Evolutionary conservation across 257 asterid species (phyloP).

Genomic region (Ophiorrhiza pumila): DNA sequence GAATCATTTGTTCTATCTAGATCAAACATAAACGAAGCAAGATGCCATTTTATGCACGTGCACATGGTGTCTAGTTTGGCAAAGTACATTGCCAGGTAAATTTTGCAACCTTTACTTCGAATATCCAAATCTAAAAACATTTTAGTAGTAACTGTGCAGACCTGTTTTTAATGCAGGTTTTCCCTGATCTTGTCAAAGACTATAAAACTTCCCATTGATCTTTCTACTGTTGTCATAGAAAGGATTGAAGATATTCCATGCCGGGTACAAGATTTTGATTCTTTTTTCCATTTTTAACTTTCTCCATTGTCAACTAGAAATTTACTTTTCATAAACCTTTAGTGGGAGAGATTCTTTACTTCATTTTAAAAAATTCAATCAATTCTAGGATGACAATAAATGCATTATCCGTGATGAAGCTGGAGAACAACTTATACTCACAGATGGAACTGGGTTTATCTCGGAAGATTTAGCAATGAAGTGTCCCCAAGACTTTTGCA

Average conservation of each 20-base stretch:
- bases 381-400: constrained; percentile 52
- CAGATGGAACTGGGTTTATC: constrained; percentile 89
- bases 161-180: constrained; percentile 48
- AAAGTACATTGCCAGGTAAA: constrained; percentile 84
- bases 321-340: not conserved
- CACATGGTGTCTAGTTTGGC: constrained; percentile 62
- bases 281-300: not conserved
- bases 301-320: not conserved
- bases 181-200: constrained; percentile 79
- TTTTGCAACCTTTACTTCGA: not conserved
- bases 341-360: not conserved
- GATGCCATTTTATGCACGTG: constrained; percentile 74
- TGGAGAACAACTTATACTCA: constrained; percentile 55
- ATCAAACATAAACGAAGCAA: constrained; percentile 44
- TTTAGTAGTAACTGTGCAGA: not conserved
- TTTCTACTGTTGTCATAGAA: constrained; percentile 41
- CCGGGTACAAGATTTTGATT: constrained; percentile 38
- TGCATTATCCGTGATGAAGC: constrained; percentile 43
- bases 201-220: constrained; percentile 50
- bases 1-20: constrained; percentile 29
- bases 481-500: constrained; percentile 53
- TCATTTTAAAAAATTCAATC: constrained; percentile 3
- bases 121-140: not conserved
- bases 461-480: constrained; percentile 73
- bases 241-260: constrained; percentile 60